These are phyloP conservation scores for Daedaleopsis nitida DNA, from an alignment of 768 basidiomycete species.

Conservation along the genomic window DNA sequence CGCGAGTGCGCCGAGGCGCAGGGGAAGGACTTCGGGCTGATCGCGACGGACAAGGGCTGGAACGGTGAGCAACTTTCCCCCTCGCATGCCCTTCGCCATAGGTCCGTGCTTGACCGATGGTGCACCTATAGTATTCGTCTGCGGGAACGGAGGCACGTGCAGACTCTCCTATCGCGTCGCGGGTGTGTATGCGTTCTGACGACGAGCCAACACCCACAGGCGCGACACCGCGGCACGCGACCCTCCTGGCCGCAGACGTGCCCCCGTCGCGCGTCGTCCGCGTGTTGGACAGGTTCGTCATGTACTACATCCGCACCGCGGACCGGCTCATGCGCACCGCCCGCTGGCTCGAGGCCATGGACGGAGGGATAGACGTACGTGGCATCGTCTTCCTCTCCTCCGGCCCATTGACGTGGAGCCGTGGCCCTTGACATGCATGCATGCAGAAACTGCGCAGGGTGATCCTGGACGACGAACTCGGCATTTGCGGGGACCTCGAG, in stretches of 20 bases:
- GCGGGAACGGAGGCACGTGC: constrained; percentile 66
- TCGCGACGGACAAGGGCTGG: constrained; percentile 82
- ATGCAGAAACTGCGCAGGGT: constrained; percentile 59
- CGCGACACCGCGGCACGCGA: constrained; percentile 52
- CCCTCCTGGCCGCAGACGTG: constrained; percentile 67
- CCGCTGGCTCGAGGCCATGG: constrained; percentile 71
- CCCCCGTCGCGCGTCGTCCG: constrained; percentile 61
- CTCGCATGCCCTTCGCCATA: background rate
- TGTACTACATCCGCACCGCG: constrained; percentile 72
- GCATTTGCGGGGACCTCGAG: constrained; percentile 71
- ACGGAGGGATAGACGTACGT: constrained; percentile 61
- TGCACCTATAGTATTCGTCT: constrained; percentile 51
- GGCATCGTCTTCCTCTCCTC: background rate
- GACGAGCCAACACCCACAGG: background rate
- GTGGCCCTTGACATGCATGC: too few relatives aligned
- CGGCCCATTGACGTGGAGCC: background rate
- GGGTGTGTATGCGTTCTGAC: too few relatives aligned
- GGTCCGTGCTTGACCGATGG: too few relatives aligned
- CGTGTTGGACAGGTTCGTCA: constrained; percentile 66
- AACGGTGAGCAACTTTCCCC: constrained; percentile 43
- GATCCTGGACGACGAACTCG: constrained; percentile 68
- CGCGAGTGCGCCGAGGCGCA: constrained; percentile 82
- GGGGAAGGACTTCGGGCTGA: constrained; percentile 72
- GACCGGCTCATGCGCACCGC: constrained; percentile 74
- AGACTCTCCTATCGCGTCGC: too few relatives aligned